Evolutionary conservation across 768 basidiomycete species (phyloP), one percentile per base, ranked within the genome.

Genomic region (Lactarius hatsudake): DNA sequence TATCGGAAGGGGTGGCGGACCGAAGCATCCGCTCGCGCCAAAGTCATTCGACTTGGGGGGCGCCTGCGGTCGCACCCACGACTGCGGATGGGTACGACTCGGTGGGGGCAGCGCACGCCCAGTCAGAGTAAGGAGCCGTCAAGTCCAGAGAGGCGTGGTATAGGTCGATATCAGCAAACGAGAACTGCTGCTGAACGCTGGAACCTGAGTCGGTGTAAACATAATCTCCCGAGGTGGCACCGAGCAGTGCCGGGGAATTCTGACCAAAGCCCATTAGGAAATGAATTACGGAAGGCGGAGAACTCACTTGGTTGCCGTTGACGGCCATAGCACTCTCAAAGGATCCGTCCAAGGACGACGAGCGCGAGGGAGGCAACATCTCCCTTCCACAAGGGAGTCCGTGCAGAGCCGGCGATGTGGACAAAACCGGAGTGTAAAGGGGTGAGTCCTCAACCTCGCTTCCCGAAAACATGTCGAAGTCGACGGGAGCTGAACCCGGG

Each of bases 401-500:
- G 18, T 69, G 65, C 1, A 48, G 43, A 36, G 32, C 23, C 26
- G 57, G 69, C 5, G 67, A 34, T 6, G 65, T 62, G 20, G 65
- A 53, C n/a, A 48, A 30, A 40, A 56, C 53, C 0, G 69, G 66
- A 4, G 66, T 68, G 54, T 67, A 67, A 2, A 69, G 61, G 34
- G 68, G 68, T 0, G 69, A 69, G 15, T 62, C 54, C 7, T 66
- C 66, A 5, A 61, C 58, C 48, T 63, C 61, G n/a, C 66, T 69
- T 26, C 38, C 51, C 2, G 65, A 69, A n/a, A 67, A 23, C 58
- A 60, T 67, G 53, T 69, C 69, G 10, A 68, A 54, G 12, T 67
- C 65, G n/a, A 63, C 28, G 15, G 62, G 23, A 3, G 51, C 51
- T 28, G 67, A 34, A 3, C 64, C 64, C 6, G 69, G 69, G 28